Conservation (phyloP, 495 filamentous ascomycete genomes). For the Aspergillus coremiiformis region DNA sequence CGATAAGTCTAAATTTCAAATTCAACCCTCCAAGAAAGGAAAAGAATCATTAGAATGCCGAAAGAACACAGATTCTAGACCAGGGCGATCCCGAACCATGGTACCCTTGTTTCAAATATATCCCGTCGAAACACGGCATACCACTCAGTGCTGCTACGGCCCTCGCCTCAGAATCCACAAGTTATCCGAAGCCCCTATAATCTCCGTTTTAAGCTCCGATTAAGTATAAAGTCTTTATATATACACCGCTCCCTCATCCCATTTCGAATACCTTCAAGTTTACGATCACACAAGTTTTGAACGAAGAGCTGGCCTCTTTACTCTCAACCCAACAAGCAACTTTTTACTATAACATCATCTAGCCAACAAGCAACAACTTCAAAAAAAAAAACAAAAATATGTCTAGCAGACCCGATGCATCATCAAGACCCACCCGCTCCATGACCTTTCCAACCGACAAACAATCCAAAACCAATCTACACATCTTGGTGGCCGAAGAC, state of each 20-base stretch:
- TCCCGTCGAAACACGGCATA: background rate
- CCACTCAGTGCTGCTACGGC: background rate
- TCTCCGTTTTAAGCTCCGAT: background rate
- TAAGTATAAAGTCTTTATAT: background rate
- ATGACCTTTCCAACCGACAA: background rate
- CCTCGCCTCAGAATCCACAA: background rate
- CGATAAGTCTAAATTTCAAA: background rate
- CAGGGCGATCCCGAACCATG: background rate
- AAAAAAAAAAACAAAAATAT: background rate
- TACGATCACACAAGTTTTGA: background rate
- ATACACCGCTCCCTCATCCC: background rate
- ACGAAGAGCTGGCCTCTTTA: background rate
- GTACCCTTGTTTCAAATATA: background rate
- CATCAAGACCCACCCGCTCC: background rate
- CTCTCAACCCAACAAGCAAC: background rate
- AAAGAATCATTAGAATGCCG: background rate
- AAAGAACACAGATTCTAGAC: background rate
- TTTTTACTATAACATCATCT: background rate
- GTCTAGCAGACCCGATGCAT: background rate
- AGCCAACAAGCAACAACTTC: background rate
- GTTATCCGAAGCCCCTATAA: background rate
- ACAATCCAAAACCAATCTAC: background rate
- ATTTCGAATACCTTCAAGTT: background rate
- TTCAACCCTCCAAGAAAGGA: background rate
- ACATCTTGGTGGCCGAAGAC: background rate